phyloP scores from a whole-genome alignment of 306 rosid genomes.

The Castanospermum australe region DNA sequence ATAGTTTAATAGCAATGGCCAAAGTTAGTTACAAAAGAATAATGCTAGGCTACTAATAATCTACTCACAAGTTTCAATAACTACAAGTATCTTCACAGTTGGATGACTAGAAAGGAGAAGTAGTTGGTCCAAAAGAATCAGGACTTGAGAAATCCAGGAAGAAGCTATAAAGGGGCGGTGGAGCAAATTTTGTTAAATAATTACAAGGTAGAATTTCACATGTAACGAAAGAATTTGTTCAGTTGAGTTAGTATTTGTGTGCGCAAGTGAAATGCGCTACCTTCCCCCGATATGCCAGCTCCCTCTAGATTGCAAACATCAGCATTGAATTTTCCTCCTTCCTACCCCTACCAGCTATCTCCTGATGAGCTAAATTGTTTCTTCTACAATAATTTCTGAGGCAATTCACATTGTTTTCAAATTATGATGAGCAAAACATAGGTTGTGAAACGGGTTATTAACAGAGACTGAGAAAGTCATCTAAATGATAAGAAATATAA shows the following conservation, averaged over 20 bases:
- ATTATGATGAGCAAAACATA: neutral
- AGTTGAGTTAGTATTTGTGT: neutral
- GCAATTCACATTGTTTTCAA: neutral
- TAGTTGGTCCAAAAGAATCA: no score
- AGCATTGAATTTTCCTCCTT: conserved; percentile 17
- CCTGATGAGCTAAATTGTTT: neutral
- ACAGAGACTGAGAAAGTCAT: neutral
- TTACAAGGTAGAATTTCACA: neutral
- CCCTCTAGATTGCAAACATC: conserved; percentile 30
- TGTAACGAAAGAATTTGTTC: conserved; percentile 9
- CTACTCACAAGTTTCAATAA: no score
- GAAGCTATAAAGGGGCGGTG: no score
- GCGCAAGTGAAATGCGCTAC: neutral
- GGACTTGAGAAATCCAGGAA: no score
- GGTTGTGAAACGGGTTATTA: neutral
- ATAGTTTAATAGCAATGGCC: no score
- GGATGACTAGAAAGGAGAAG: no score
- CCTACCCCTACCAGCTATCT: neutral
- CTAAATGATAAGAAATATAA: neutral
- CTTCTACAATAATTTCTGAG: neutral
- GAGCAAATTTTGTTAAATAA: neutral
- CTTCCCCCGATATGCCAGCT: conserved; percentile 20
- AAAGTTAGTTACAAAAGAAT: no score
- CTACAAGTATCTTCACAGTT: no score
- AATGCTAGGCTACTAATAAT: no score